A percentile compares a stretch with the other conserved stretches of the same genome.
These are phyloP conservation scores for Bipolaris cookei DNA, from an alignment of 2,329 filamentous ascomycete species.

Conservation along the genomic window DNA sequence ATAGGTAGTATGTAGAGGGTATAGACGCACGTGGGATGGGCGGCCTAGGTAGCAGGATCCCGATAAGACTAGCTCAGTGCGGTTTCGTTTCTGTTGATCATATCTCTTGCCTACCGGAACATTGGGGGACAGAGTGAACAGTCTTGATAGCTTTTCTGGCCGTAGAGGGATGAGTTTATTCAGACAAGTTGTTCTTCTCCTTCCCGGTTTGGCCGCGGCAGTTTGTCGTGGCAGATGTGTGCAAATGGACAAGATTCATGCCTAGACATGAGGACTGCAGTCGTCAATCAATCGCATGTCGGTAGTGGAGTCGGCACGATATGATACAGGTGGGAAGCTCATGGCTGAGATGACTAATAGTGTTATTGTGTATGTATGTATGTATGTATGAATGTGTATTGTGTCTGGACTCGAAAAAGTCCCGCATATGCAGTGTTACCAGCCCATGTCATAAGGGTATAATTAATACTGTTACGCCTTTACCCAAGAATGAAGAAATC, in stretches of 20 bases:
- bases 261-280: background rate
- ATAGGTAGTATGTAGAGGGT: background rate
- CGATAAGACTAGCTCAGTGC: too few species aligned
- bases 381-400: background rate
- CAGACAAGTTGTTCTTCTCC: background rate
- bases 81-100: too few species aligned
- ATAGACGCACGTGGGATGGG: too few species aligned
- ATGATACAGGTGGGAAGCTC: background rate
- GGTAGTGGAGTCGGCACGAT: background rate
- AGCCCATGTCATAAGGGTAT: background rate
- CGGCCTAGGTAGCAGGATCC: too few species aligned
- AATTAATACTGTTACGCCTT: constrained; percentile 3
- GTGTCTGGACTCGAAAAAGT: background rate
- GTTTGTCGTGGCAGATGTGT: background rate
- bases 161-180: background rate
- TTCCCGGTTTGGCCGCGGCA: background rate
- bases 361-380: background rate
- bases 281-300: background rate
- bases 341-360: background rate
- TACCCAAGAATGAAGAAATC: background rate
- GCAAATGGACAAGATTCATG: background rate
- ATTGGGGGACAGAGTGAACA: background rate
- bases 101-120: background rate
- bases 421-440: background rate
- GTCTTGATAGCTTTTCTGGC: background rate